Evolutionary conservation across 768 basidiomycete genomes (phyloP), one percentile per base, ranked within the genome.

Genomic region (Panaeolus papilionaceus): DNA sequence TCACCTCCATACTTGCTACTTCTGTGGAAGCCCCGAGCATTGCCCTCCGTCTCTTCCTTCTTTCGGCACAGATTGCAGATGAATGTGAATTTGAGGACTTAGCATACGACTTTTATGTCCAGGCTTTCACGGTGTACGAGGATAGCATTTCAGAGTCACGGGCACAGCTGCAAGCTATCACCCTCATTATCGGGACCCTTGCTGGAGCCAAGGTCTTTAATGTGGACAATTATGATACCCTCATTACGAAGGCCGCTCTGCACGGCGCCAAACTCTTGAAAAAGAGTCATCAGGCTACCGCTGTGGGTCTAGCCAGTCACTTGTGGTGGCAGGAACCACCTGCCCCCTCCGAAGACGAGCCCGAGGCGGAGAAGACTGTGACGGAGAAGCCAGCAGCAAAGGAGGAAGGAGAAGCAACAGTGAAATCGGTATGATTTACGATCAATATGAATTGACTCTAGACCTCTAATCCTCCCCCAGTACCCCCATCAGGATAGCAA

Each of bases 201-300:
- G 94, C 95, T 66, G 89, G 91, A 10, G 92, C 95, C 38, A 84
- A 90, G 69, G 96, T 96, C n/a, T 99, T 99, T 75, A 92, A 91
- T 40, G 86, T 86, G 61, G 98, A 99, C 73, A 97, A 97, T 77
- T 98, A 98, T 75, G 98, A 99, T 74, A 99, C 97, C 2, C 80
- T 99, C 69, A 95, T 98, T 74, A 99, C 98, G 33, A 99, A 99
- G 80, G 98, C 97, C n/a, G 97, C 97, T 6, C 80, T 99, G 70
- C 98, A 99, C 77, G 96, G 95, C 4, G 93, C 96, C 38, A 97
- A 97, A 80, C 79, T 99, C 70, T 78, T 99, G 78, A 99, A 99
- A 86, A 99, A 99, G 85, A 95, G 95, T 12, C 97, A 98, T 78
- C 98, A 99, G 79, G 92, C 96, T 12, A 94, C 91, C 9, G 98